These are phyloP conservation scores for Neopestalotiopsis sp. DNA, from an alignment of 2,329 filamentous ascomycete genomes.

Conservation along the genomic window DNA sequence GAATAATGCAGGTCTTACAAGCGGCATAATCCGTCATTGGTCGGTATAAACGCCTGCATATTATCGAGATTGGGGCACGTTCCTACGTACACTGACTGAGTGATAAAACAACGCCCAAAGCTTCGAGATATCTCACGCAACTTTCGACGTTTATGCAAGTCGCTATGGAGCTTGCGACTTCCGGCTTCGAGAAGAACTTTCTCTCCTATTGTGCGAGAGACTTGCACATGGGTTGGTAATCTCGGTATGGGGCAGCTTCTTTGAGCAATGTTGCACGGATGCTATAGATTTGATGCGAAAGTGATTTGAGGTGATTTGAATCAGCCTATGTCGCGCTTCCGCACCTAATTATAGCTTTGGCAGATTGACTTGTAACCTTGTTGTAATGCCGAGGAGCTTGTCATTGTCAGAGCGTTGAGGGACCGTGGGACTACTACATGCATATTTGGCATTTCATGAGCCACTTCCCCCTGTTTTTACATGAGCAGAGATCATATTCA, in stretches of 20 bases:
- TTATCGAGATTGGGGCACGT: conserved; percentile 16
- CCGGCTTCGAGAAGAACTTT: not conserved
- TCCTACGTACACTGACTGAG: not conserved
- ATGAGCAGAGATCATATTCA: not conserved
- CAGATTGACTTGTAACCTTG: not conserved
- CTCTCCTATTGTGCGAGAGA: not conserved
- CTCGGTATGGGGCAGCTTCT: no score
- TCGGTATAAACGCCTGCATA: conserved; percentile 14
- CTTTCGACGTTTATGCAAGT: not conserved
- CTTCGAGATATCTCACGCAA: not conserved
- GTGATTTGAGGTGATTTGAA: not conserved
- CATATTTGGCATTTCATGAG: not conserved
- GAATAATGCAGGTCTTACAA: conserved; percentile 1
- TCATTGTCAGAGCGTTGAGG: not conserved
- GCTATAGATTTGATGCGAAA: not conserved
- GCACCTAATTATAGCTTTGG: not conserved
- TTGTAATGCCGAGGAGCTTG: not conserved
- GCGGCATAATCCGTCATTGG: conserved; percentile 18
- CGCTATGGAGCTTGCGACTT: no score
- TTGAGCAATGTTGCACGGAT: not conserved
- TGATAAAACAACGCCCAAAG: not conserved
- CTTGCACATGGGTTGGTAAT: not conserved
- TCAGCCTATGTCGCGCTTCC: not conserved
- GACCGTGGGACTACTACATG: not conserved
- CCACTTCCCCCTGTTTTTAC: not conserved